phyloP scores from a whole-genome alignment of 1,284 basidiomycete genomes.

The Marasmius oreades region DNA sequence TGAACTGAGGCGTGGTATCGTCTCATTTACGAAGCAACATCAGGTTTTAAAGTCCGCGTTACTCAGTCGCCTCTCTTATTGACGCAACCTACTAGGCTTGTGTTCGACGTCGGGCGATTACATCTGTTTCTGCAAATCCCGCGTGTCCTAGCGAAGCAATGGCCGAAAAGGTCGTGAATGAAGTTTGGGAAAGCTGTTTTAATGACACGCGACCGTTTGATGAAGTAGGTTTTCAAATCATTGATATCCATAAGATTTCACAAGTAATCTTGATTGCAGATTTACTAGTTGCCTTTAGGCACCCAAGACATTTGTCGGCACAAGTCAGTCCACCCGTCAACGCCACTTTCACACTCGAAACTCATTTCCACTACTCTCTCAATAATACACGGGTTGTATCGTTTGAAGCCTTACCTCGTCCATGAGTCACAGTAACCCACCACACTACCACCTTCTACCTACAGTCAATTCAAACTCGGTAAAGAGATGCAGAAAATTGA shows the following conservation, averaged over 20 bases:
- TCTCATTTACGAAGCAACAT: slow-evolving; percentile 89
- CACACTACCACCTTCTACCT: no score
- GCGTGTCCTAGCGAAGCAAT: slow-evolving; percentile 73
- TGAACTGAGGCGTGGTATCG: slow-evolving; percentile 74
- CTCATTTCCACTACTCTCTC: no score
- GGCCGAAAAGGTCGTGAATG: slow-evolving; percentile 89
- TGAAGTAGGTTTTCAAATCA: slow-evolving; percentile 55
- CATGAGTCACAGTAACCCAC: no score
- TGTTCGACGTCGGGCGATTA: slow-evolving; percentile 82
- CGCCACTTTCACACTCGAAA: no score
- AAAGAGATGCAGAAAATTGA: no score
- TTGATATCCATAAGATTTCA: slow-evolving; percentile 15
- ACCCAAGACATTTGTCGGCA: background rate
- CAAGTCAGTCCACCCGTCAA: no score
- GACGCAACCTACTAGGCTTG: slow-evolving; percentile 57
- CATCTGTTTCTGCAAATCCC: slow-evolving; percentile 81
- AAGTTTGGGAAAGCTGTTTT: slow-evolving; percentile 97
- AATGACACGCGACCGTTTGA: slow-evolving; percentile 96
- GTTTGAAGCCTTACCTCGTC: no score
- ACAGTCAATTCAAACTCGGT: no score
- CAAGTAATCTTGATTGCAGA: background rate
- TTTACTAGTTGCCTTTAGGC: background rate
- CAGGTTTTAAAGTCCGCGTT: slow-evolving; percentile 54
- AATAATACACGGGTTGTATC: no score
- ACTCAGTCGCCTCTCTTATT: slow-evolving; percentile 5